Evolutionary conservation across 108 stramenopile species (phyloP), one percentile per base, ranked within the genome.

Genomic region (Ochromonas danica): DNA sequence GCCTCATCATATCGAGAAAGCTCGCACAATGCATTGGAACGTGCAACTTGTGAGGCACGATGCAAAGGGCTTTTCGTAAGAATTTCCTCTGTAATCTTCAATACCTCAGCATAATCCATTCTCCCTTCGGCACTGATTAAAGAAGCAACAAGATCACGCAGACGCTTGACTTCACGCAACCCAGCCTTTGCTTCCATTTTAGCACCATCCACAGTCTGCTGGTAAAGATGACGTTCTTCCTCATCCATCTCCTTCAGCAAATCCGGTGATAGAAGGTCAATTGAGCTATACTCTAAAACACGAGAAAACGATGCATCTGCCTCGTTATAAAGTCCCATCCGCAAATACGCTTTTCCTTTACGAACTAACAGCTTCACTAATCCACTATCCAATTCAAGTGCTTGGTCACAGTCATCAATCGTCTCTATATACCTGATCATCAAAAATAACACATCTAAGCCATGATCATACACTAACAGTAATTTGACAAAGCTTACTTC

Each of bases 391-490:
- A 75, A 14, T 6, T 22, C 10, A 31, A 60, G 43, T 6, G 72
- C 72, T 33, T 45, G 14, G 43, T 75, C 72, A 33, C 72, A 75
- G 40, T 75, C 72, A 33, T 75, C 45, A 3, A 75, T 25, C 3
- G 40, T 10, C 31, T 75, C 72, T 25, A 42, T 60, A 33, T 30
- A 75, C 51, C 72, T 27, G 40, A 70, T 14, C 22, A 42, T 6
- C 6, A 70, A 14, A 60, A 25, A 25, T 25, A 25, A 60, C 57
- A 25, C 57, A 25, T 25, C 25, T 60, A 25, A 60, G n/a, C 25
- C 25, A 60, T 25, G 57, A n/a, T n/a, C n/a, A n/a, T n/a, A n/a
- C n/a, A n/a, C n/a, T n/a, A n/a, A n/a, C n/a, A n/a, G n/a, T n/a
- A n/a, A n/a, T n/a, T n/a, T n/a, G n/a, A n/a, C n/a, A 38, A 14